A percentile compares a stretch with the other conserved stretches of the same genome.
phyloP scores from a whole-genome alignment of 148 eudicot genomes.

The Rhododendron henanense region DNA sequence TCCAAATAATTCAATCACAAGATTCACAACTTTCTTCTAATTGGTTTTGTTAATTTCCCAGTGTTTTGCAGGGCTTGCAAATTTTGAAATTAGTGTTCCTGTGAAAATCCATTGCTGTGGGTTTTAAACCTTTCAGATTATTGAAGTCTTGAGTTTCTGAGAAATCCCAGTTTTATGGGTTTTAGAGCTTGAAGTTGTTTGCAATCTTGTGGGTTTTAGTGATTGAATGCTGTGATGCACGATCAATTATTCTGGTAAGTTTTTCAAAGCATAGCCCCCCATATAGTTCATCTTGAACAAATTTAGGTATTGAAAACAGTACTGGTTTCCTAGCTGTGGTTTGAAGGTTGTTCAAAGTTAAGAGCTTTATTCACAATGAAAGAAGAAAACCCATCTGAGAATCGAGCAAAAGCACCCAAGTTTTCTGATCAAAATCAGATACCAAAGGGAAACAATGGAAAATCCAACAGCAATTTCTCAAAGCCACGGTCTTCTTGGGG shows the following conservation, averaged over 20 bases:
- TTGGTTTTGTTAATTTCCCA: not conserved
- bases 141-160: not conserved
- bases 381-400: slow-evolving; percentile 38
- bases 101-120: not conserved
- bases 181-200: not conserved
- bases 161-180: slow-evolving; percentile 6
- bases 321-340: not conserved
- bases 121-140: not conserved
- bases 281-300: not conserved
- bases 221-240: not conserved
- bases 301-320: not conserved
- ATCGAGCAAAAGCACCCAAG: slow-evolving; percentile 32
- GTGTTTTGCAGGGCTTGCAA: not conserved
- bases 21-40: not conserved
- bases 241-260: not conserved
- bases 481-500: slow-evolving; percentile 60
- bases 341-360: not conserved
- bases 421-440: slow-evolving; percentile 61
- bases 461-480: slow-evolving; percentile 27
- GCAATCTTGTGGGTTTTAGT: slow-evolving; percentile 3
- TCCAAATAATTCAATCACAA: not conserved
- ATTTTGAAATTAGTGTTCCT: not conserved
- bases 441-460: slow-evolving; percentile 36
- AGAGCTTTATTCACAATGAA: slow-evolving; percentile 27
- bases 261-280: not conserved